phyloP scores from a whole-genome alignment of 2,329 filamentous ascomycete species.

The Fusarium sp. region DNA sequence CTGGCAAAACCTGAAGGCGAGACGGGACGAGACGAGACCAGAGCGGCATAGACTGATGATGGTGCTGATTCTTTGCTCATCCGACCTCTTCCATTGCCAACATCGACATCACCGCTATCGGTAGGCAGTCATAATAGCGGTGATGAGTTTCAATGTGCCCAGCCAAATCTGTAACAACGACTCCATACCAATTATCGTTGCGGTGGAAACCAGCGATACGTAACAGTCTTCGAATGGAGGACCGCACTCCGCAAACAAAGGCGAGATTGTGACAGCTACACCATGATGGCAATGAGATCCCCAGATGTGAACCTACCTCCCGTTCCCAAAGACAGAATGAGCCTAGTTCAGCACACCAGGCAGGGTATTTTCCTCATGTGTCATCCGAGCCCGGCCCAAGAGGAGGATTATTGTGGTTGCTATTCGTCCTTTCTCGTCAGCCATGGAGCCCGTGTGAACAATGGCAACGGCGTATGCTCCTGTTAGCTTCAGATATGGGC shows the following conservation, averaged over 20 bases:
- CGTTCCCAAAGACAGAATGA: constrained; percentile 31
- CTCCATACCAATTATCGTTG: constrained; percentile 38
- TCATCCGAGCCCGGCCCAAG: constrained; percentile 43
- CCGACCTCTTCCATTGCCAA: constrained; percentile 21
- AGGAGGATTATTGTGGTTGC: constrained; percentile 32
- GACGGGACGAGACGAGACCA: constrained; percentile 13
- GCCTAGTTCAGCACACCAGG: constrained; percentile 32
- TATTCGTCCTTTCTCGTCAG: constrained; percentile 42
- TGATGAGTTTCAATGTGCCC: constrained; percentile 33
- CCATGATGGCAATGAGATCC: constrained; percentile 35
- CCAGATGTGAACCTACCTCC: constrained; percentile 40
- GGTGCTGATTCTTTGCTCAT: constrained; percentile 20
- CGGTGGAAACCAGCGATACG: constrained; percentile 41
- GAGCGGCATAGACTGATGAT: constrained; percentile 19
- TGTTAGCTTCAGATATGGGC: constrained; percentile 42
- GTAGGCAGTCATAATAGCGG: constrained; percentile 38
- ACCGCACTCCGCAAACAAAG: constrained; percentile 23
- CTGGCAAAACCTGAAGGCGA: constrained; percentile 4
- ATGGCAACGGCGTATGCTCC: constrained; percentile 31
- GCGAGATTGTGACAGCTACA: constrained; percentile 35
- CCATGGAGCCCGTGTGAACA: constrained; percentile 43
- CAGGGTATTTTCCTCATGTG: constrained; percentile 46
- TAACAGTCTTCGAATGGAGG: constrained; percentile 38
- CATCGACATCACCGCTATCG: constrained; percentile 28
- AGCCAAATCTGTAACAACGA: constrained; percentile 43